Base-by-base conservation (phyloP, 1,139 yeast species). In the Nematodospora anomalae region DNA sequence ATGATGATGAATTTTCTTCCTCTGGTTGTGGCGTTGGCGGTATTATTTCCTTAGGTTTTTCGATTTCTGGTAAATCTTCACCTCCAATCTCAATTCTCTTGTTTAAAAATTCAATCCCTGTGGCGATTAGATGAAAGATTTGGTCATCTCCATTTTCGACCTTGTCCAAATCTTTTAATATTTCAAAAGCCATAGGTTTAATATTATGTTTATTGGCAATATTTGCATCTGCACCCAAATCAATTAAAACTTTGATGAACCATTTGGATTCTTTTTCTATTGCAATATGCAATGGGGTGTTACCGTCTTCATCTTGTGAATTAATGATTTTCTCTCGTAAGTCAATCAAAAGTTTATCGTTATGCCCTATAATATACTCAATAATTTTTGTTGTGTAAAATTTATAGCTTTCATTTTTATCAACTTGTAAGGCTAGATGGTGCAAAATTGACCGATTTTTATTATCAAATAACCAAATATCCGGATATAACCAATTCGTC, bases 201-300 rank as follows among this genome's bases (percentile, higher is more conserved):
- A 89, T 72, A 0, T 96, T 96, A 6, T 90, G 83, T 36, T 86
- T 83, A 55, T 92, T 94, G 4, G 89, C 76, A 30, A 87, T 68
- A 27, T 72, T 71, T 3, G 87, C 78, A 53, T 89, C 94, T 1
- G 97, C 97, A 22, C 94, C 92, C 32, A 92, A 80, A 46, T 84
- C 95, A 16, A 92, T 57, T 37, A 92, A 70, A 37, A 88, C 80
- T 42, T 84, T 88, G 14, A 88, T 85, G 43, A 92, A 80, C 61
- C 90, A 81, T 46, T 76, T 79, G 50, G 85, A 83, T 21, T 96
- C 97, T 35, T 83, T 75, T 52, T 95, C 82, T 0, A 96, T 94
- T 0, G 97, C 97, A 42, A 89, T 78, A 57, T 90, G 95, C 41
- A 92, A 67, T 37, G 92, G 80, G 0, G 96, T 88, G 53, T 90